Evolutionary conservation across 1,284 basidiomycete species (phyloP).

Genomic region (Polyporus tsugae): DNA sequence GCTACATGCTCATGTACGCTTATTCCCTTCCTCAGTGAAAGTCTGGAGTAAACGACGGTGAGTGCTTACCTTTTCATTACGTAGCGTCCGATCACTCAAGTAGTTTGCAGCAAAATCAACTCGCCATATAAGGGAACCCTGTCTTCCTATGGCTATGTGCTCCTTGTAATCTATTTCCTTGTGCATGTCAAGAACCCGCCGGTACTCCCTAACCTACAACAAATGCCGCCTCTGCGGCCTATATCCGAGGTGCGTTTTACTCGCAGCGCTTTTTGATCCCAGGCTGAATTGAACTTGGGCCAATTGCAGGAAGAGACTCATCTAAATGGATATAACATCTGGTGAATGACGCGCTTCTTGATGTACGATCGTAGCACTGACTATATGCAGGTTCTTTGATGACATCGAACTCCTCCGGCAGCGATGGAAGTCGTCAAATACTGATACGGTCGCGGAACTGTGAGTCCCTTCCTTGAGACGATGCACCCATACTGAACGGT

Average conservation of each 20-base stretch:
- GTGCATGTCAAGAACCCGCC: constrained; percentile 97
- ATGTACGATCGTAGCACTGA: constrained; percentile 9
- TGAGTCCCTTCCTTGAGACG: constrained; percentile 47
- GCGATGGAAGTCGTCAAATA: constrained; percentile 94
- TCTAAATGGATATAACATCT: constrained; percentile 86
- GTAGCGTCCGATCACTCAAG: constrained; percentile 11
- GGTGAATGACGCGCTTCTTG: constrained; percentile 51
- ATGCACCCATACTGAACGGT: neutral
- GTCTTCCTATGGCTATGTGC: constrained; percentile 97
- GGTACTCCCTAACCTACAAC: constrained; percentile 91
- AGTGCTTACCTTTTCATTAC: constrained; percentile 29
- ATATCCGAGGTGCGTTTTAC: constrained; percentile 65
- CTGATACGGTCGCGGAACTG: constrained; percentile 93
- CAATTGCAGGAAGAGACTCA: constrained; percentile 81
- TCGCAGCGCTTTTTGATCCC: constrained; percentile 22
- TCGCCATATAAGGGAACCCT: constrained; percentile 97
- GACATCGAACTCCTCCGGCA: constrained; percentile 92
- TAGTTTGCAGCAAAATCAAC: constrained; percentile 85
- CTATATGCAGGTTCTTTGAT: constrained; percentile 86
- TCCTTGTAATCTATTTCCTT: constrained; percentile 97
- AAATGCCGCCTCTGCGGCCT: constrained; percentile 86
- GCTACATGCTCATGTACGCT: constrained; percentile 7
- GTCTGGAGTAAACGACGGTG: constrained; percentile 97
- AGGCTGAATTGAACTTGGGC: constrained; percentile 22
- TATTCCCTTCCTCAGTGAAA: constrained; percentile 71